A percentile compares a stretch with the other conserved stretches of the same genome.
phyloP scores from a whole-genome alignment of 768 basidiomycete genomes.

The Suillus occidentalis region DNA sequence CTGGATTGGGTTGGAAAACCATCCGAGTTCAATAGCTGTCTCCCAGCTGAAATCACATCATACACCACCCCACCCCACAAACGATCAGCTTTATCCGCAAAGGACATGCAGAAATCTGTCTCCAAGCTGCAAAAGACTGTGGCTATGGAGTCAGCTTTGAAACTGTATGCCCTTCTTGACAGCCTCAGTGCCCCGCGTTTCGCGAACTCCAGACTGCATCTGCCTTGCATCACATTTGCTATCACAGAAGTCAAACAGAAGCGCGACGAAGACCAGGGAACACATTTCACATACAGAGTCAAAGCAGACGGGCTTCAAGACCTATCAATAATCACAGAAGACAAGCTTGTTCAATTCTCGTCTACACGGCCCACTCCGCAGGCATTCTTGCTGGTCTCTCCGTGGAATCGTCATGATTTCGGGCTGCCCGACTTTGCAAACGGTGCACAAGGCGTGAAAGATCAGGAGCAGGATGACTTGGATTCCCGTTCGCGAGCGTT shows the following conservation, averaged over 20 bases:
- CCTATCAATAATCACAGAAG: not conserved
- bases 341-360: not conserved
- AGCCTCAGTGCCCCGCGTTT: not conserved
- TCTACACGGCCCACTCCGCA: not conserved
- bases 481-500: not conserved
- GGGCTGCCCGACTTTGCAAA: not conserved
- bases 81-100: not conserved
- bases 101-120: not conserved
- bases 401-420: not conserved
- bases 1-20: not conserved
- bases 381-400: not conserved
- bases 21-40: not conserved
- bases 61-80: not conserved
- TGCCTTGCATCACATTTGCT: not conserved
- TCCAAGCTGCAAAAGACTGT: not conserved
- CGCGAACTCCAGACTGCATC: not conserved
- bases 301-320: not conserved
- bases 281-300: not conserved
- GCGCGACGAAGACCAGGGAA: not conserved
- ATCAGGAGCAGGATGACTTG: not conserved
- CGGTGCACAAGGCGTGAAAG: not conserved
- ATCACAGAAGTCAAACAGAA: not conserved
- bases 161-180: not conserved
- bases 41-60: not conserved
- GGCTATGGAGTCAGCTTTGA: not conserved